phyloP scores from a whole-genome alignment of 768 basidiomycete genomes.

The Boletus insuetus region DNA sequence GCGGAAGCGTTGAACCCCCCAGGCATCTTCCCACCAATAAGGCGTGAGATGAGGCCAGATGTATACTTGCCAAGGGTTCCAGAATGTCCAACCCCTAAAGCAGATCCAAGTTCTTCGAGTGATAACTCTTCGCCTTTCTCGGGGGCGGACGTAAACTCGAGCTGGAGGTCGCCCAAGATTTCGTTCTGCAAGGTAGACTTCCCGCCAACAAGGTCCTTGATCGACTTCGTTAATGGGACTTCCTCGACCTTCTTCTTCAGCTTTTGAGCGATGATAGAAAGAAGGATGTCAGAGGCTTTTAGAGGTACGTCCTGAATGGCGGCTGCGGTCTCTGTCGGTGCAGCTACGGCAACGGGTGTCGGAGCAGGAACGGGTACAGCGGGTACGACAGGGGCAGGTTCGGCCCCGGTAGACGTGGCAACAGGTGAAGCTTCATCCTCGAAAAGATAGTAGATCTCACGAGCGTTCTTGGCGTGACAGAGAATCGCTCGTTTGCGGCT shows the following conservation, averaged over 20 bases:
- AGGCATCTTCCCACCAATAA: conserved; percentile 96
- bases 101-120: conserved; percentile 91
- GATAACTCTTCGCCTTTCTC: conserved; percentile 99
- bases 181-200: conserved; percentile 99
- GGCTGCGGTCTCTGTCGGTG: conserved; percentile 61
- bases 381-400: conserved; percentile 38
- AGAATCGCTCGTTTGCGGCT: conserved; percentile 77
- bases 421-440: conserved; percentile 68
- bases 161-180: conserved; percentile 93
- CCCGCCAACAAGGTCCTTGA: conserved; percentile 98
- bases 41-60: conserved; percentile 82
- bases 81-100: conserved; percentile 74
- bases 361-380: conserved; percentile 41
- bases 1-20: conserved; percentile 96
- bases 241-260: conserved; percentile 93
- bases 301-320: conserved; percentile 88
- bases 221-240: conserved; percentile 86
- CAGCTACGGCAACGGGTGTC: conserved; percentile 41
- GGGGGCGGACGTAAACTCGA: conserved; percentile 91
- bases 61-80: conserved; percentile 95
- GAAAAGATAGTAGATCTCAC: conserved; percentile 97
- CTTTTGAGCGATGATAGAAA: conserved; percentile 92
- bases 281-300: conserved; percentile 86
- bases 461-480: conserved; percentile 92
- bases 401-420: conserved; percentile 26